Percentiles rank a stretch among this genome's conserved stretches.
Conservation (phyloP, 306 rosid species). For the Trifolium pratense region DNA sequence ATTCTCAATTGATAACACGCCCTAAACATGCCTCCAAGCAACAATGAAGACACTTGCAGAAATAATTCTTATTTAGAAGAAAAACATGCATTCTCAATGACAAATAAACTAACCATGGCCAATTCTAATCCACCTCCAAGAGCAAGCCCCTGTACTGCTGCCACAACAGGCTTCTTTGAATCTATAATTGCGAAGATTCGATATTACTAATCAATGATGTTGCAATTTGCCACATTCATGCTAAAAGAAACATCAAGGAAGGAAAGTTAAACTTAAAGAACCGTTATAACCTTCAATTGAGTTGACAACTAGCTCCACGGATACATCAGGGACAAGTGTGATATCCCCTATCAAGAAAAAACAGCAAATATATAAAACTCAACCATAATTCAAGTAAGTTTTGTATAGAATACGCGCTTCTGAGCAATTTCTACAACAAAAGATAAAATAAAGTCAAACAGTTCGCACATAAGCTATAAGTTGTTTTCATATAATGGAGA, state of each 20-base stretch:
- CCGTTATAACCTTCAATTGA: slow-evolving; percentile 68
- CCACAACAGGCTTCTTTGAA: slow-evolving; percentile 90
- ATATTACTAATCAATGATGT: slow-evolving; percentile 22
- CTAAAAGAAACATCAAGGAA: slow-evolving; percentile 20
- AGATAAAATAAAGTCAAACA: neutral
- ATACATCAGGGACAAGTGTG: slow-evolving; percentile 77
- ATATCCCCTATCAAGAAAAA: slow-evolving; percentile 66
- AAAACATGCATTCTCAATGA: neutral
- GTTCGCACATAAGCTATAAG: neutral
- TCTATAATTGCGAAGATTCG: slow-evolving; percentile 53
- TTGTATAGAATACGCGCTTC: neutral
- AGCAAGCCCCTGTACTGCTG: slow-evolving; percentile 93
- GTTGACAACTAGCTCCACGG: slow-evolving; percentile 84
- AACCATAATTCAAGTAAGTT: slow-evolving; percentile 15
- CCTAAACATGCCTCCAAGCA: neutral
- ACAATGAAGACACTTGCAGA: slow-evolving; percentile 12
- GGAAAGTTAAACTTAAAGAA: slow-evolving; percentile 20
- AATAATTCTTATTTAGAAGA: neutral
- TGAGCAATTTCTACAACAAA: neutral
- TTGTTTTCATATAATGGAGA: neutral
- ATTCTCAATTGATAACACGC: neutral
- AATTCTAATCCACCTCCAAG: slow-evolving; percentile 98
- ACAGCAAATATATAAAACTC: slow-evolving; percentile 13
- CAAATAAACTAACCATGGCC: slow-evolving; percentile 77
- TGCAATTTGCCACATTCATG: neutral